Conservation (phyloP, 441 rosid species). For the Macaranga tanarius region DNA sequence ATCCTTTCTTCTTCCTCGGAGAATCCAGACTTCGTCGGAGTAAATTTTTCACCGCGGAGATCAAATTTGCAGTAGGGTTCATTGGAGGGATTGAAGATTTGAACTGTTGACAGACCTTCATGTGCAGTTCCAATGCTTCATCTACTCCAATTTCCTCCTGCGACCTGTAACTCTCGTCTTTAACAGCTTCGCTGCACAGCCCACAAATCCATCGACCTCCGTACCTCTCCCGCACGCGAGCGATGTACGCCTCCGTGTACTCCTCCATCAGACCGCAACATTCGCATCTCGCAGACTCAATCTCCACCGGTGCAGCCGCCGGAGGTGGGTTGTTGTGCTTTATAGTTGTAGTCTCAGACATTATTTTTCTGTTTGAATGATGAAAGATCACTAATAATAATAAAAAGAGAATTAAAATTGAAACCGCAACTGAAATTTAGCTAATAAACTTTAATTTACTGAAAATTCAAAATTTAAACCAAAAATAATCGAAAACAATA, state of each 20-base stretch:
- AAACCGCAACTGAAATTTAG: not conserved
- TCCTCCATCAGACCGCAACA: conserved; percentile 58
- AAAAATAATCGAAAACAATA: too few relatives aligned
- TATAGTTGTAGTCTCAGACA: conserved; percentile 1
- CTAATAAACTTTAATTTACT: not conserved
- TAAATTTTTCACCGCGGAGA: conserved; percentile 38
- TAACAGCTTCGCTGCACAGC: conserved; percentile 48
- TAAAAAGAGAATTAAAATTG: not conserved
- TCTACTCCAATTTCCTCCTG: conserved; percentile 23
- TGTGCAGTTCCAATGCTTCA: conserved; percentile 46
- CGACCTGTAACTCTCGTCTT: conserved; percentile 35
- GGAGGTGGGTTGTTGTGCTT: not conserved
- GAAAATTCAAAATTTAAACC: not conserved
- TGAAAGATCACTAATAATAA: too few relatives aligned
- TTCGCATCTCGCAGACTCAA: conserved; percentile 40
- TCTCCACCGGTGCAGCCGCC: not conserved
- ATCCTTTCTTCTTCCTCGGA: conserved; percentile 31
- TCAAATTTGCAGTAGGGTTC: conserved; percentile 39
- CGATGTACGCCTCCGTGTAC: conserved; percentile 46
- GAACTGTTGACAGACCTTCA: conserved; percentile 42
- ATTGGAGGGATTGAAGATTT: conserved; percentile 39
- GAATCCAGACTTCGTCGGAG: conserved; percentile 43
- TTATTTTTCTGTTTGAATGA: not conserved
- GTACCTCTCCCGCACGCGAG: conserved; percentile 32
- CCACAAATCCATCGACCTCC: conserved; percentile 52